Base-by-base conservation (phyloP, 805 yeast species). In the Cyberlindnera mrakii region DNA sequence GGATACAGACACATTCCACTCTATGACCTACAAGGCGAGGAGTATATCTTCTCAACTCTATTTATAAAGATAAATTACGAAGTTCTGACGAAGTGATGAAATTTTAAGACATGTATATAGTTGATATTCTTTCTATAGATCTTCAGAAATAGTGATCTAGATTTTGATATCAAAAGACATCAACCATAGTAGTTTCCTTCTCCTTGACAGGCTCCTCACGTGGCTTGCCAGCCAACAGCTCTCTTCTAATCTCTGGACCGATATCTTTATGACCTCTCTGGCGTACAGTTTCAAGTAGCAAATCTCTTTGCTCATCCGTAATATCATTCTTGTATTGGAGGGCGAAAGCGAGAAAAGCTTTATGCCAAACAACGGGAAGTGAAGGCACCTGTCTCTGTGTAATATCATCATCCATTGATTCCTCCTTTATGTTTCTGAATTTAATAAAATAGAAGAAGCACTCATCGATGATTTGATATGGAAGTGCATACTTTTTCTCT, bases 301-400 rank as follows among this genome's bases (percentile, higher is more conserved):
- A 88, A 56, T 93, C 99, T 62, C 96, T 77, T 71, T 93, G 99
- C 62, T 93, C 99, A 55, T 88, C 96, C n/a, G 99, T 93, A 46
- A 93, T 87, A 71, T 93, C 99, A 60, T 93, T 91, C 64, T 91
- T 93, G 63, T 93, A 93, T 51, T 96, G 76, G 68, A 90, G 97
- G 30, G 97, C 96, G 69, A 93, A 93, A 2, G 93, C 83, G 44
- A 93, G 72, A 59, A 93, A 85, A 3, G 97, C 91, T 63, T 91
- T 95, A 63, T 95, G 98, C 98, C 99, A 93, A 31, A 91, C 91
- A 15, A 93, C 85, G 7, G 99, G 98, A 59, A 93, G 72, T 39
- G 75, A 76, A 20, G 83, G 80, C 10, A 51, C 55, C 39, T 57
- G 53, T 35, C 52, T 59, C 39, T 70, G 64, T 16, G 65, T 66